These are phyloP conservation scores for Bodo saltans DNA, from an alignment of 78 protist genomes.

Conservation along the genomic window DNA sequence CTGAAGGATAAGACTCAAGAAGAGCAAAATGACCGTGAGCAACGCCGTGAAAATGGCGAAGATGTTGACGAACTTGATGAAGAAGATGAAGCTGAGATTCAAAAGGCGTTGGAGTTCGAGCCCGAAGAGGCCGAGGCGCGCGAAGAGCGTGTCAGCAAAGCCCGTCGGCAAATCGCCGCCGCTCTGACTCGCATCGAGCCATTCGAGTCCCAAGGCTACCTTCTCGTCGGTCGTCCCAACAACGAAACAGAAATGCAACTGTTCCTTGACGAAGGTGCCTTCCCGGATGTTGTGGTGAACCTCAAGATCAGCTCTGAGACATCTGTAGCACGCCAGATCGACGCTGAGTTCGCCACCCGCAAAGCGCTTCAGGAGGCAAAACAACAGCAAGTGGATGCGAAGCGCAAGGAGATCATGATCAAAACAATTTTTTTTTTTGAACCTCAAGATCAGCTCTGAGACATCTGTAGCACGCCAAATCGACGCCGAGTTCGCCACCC, in stretches of 20 bases:
- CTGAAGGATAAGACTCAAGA: not conserved
- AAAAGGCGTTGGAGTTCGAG: not conserved
- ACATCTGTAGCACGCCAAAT: not conserved
- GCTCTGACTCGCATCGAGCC: slow-evolving; percentile 3
- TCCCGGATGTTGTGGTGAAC: slow-evolving; percentile 1
- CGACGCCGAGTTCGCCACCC: not conserved
- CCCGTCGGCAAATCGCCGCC: not conserved
- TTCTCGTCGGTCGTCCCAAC: not conserved
- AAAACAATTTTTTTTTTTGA: not conserved
- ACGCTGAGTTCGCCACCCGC: not conserved
- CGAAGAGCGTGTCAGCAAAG: not conserved
- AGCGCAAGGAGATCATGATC: not conserved
- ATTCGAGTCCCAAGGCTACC: slow-evolving; percentile 1
- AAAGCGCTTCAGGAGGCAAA: not conserved
- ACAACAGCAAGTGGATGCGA: not conserved
- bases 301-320: not conserved
- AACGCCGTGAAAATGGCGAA: not conserved
- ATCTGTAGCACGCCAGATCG: not conserved
- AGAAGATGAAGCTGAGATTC: not conserved
- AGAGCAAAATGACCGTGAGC: not conserved
- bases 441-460: not conserved
- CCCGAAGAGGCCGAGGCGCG: slow-evolving; percentile 17
- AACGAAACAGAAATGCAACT: not conserved
- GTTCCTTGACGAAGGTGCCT: not conserved
- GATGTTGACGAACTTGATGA: not conserved